Base-by-base conservation (phyloP, 2,329 filamentous ascomycete species). In the Aureobasidium zeae region DNA sequence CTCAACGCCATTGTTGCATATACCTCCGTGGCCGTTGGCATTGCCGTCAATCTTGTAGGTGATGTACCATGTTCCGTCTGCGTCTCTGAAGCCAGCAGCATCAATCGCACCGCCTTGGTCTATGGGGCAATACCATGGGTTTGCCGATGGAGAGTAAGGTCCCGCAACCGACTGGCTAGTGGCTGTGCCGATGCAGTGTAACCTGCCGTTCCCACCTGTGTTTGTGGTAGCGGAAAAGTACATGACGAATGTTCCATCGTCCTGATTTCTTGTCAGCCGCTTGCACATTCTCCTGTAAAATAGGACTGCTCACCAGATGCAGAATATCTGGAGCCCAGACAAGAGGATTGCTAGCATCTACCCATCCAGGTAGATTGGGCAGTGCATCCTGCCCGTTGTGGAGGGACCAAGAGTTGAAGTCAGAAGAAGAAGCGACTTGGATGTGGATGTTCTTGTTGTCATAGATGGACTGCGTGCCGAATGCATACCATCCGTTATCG, bases 401-500 rank as follows among this genome's bases (percentile, higher is more conserved):
- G 25, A 62, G 37, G 0, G 43, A 49, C 57, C 58, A 62, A 36
- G 49, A 52, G 10, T 47, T 35, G 48, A 63, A 62, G 50, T 63
- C 56, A n/a, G 36, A 34, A 2, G 61, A 63, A 1, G 50, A 53
- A 11, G 61, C 62, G 6, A 63, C 35, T 44, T 63, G 62, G 12
- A 63, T 52, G 31, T 63, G 55, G 51, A 53, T 52, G 28, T 42
- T 42, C 29, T 48, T 51, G 11, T 50, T 45, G 20, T 47, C 48
- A 17, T 45, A 50, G 12, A 48, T 48, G 17, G 55, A 57, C 38
- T 44, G 42, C 2, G 61, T 61, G 20, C 49, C 61, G 38, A 61
- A 63, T 6, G 59, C 59, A 38, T 59, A 63, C 59, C 60, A 63
- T 1, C 52, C 57, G 5, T 66, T 69, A 17, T 54, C 48, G 19